A percentile compares a stretch with the other conserved stretches of the same genome.
These are phyloP conservation scores for Primulina huaijiensis DNA, from an alignment of 257 asterid species.

Conservation along the genomic window DNA sequence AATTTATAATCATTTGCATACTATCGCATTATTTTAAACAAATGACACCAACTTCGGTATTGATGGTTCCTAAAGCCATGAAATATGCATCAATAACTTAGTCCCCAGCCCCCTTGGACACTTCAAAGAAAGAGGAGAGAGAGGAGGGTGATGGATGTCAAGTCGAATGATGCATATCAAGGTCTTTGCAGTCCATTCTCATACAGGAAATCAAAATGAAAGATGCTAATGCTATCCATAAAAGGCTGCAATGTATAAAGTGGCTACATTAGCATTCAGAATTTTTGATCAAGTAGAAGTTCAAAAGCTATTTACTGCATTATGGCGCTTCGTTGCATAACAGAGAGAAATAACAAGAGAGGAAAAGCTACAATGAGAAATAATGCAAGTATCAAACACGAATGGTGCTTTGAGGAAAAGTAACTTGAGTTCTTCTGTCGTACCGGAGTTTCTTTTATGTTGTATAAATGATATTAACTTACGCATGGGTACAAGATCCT, in stretches of 20 bases:
- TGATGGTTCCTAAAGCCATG: not conserved
- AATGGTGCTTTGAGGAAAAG: not conserved
- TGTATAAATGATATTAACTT: not conserved
- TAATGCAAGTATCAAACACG: not conserved
- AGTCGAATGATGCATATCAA: not conserved
- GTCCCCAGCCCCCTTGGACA: not conserved
- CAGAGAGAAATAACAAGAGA: not conserved
- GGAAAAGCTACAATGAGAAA: slow-evolving; percentile 5
- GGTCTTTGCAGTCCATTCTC: not conserved
- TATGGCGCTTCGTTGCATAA: slow-evolving; percentile 9
- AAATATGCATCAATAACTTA: not conserved
- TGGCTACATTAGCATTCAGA: slow-evolving; percentile 7
- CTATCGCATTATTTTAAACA: not conserved
- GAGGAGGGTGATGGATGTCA: too few species aligned
- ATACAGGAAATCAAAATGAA: not conserved
- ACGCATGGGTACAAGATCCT: slow-evolving; percentile 3
- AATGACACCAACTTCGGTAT: slow-evolving; percentile 6
- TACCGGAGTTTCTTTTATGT: not conserved
- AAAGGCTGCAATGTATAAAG: not conserved
- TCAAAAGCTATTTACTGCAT: not conserved
- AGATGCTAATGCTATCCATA: not conserved
- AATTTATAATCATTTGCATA: not conserved
- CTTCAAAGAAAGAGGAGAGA: not conserved
- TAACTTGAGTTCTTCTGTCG: not conserved
- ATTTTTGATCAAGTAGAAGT: not conserved